A percentile compares a stretch with the other conserved stretches of the same genome.
Evolutionary conservation across 768 basidiomycete genomes (phyloP).

Genomic region (Pholiota molesta): DNA sequence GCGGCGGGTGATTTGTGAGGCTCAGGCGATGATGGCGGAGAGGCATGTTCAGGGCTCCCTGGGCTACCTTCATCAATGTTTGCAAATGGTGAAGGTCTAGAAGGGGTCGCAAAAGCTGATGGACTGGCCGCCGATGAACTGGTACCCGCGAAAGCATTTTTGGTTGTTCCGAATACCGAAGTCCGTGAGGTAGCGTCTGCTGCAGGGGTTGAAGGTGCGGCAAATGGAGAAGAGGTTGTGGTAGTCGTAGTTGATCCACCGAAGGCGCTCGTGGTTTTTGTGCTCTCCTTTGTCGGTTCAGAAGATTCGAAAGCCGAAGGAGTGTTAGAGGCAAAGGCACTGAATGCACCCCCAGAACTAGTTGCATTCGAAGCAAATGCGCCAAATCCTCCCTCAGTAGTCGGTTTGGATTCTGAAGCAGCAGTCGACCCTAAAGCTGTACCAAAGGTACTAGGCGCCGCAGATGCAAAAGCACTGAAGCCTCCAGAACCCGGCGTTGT

Average conservation of each 20-base stretch:
- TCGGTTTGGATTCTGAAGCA: neutral
- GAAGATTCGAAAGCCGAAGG: neutral
- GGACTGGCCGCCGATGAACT: neutral
- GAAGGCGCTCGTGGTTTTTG: slow-evolving; percentile 11
- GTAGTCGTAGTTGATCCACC: neutral
- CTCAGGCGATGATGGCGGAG: slow-evolving; percentile 32
- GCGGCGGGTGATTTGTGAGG: slow-evolving; percentile 7
- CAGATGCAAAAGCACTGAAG: slow-evolving; percentile 33
- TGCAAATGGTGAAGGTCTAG: slow-evolving; percentile 5
- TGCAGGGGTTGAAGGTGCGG: slow-evolving; percentile 4
- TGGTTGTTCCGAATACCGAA: neutral
- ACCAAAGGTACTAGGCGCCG: slow-evolving; percentile 26
- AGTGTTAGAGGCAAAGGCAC: neutral
- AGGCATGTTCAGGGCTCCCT: slow-evolving; percentile 7
- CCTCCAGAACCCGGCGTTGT: slow-evolving; percentile 15
- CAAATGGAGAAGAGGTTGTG: neutral
- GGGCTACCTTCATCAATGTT: neutral
- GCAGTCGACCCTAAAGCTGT: neutral
- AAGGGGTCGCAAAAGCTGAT: slow-evolving; percentile 4
- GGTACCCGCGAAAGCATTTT: neutral
- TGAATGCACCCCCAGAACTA: neutral
- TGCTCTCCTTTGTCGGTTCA: slow-evolving; percentile 1
- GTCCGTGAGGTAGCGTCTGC: neutral
- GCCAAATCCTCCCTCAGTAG: slow-evolving; percentile 1
- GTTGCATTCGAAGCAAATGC: neutral